A percentile compares a stretch with the other conserved stretches of the same genome.
phyloP scores from a whole-genome alignment of 371 early-diverging fungal genomes.

The Nematocida sp. region DNA sequence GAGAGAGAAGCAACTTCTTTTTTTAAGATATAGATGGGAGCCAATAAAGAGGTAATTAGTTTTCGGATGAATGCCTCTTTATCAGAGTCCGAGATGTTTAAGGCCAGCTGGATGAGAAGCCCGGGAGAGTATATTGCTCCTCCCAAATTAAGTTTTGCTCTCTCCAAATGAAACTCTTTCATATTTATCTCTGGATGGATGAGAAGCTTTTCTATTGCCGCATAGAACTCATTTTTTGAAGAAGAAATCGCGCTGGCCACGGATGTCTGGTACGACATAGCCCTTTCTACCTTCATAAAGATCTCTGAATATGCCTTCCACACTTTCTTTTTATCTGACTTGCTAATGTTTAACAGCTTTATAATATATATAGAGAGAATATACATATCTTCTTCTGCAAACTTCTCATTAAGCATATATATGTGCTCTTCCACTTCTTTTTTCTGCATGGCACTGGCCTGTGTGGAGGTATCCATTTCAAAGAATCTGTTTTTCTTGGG shows the following conservation, averaged over 20 bases:
- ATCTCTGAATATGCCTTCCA: slow-evolving; percentile 29
- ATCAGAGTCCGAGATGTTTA: slow-evolving; percentile 18
- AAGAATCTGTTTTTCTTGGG: slow-evolving; percentile 32
- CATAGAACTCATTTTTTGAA: slow-evolving; percentile 8
- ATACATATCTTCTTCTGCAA: neutral
- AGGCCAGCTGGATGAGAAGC: slow-evolving; percentile 30
- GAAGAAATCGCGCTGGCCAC: slow-evolving; percentile 3
- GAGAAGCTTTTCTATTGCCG: neutral
- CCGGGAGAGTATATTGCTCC: slow-evolving; percentile 61
- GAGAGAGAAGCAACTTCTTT: slow-evolving; percentile 38
- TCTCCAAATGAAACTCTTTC: slow-evolving; percentile 49
- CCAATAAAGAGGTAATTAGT: slow-evolving; percentile 42
- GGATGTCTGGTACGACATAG: neutral
- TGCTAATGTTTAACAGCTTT: neutral
- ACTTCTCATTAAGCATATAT: neutral
- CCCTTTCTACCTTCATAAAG: neutral
- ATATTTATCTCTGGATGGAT: neutral
- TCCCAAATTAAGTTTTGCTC: slow-evolving; percentile 57
- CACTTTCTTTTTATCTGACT: neutral
- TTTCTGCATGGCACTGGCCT: slow-evolving; percentile 19
- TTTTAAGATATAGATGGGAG: slow-evolving; percentile 48
- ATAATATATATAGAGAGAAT: slow-evolving; percentile 8
- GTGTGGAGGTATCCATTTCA: neutral
- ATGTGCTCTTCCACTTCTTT: neutral
- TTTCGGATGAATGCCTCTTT: slow-evolving; percentile 47